Base-by-base conservation (phyloP, 2,329 filamentous ascomycete genomes). In the Cordyceps fumosorosea region DNA sequence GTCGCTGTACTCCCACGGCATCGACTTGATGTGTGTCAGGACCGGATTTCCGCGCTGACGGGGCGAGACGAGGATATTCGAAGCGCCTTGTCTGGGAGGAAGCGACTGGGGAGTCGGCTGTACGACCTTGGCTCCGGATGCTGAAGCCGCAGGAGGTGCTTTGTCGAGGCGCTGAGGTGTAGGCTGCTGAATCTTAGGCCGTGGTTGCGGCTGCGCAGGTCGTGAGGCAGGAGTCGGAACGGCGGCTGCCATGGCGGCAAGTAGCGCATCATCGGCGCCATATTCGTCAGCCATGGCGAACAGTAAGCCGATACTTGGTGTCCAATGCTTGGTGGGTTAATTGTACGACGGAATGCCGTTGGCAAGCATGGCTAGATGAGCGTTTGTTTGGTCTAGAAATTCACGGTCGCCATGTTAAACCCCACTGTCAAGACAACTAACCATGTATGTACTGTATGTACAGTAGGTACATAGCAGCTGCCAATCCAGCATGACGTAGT, bases 1-100 rank as follows among this genome's bases (percentile, higher is more conserved):
- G 70, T 98, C 93, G 65, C 91, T 93, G 75, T 96, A 98, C 75
- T 99, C 95, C 95, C 95, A 99, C 0, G 92, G 85, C 63, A 96
- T 81, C 1, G 89, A 87, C 64, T 89, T 88, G 68, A 99, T 84
- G 74, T 88, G 86, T 60, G 90, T 89, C 34, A 99, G 79, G 56
- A 98, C 89, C 0, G 95, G 95, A 69, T 99, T 99, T 65, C 93
- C 95, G 75, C 96, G 96, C 74, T 99, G 93, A 47, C 93, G 87
- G 18, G 91, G 89, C 42, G 93, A 97, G 34, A 98, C 93, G 22
- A 96, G 82, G 66, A 98, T 96, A 5, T 89, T 86, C 18, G 90
- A 91, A 4, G 89, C 88, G 1, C 85, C 76, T 8, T 79, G 79
- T 54, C 79, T 78, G 64, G 85, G 83, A 0, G 90, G 84, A 3